A percentile compares a stretch with the other conserved stretches of the same genome.
Evolutionary conservation across 1,139 yeast genomes (phyloP).

Genomic region (Yarrowia galli): DNA sequence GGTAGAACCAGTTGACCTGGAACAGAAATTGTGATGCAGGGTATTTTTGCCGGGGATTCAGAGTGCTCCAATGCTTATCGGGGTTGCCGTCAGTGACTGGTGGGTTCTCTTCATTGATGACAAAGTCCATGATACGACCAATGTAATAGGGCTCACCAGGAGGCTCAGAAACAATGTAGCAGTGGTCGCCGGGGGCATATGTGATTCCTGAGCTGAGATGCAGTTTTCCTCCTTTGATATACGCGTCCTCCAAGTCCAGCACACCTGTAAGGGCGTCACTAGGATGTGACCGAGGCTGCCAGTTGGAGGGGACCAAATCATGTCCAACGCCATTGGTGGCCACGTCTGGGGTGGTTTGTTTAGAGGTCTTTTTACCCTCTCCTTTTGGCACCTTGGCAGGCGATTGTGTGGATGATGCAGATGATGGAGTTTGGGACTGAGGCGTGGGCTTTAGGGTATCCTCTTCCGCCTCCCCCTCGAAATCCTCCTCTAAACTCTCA

Average conservation of each 20-base stretch:
- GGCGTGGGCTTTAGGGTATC: not conserved
- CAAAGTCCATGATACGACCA: slow-evolving; percentile 84
- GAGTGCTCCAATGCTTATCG: slow-evolving; percentile 43
- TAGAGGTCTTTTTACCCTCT: slow-evolving; percentile 24
- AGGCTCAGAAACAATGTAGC: slow-evolving; percentile 89
- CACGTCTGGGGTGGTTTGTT: slow-evolving; percentile 27
- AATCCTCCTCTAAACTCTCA: slow-evolving; percentile 30
- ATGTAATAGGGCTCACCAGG: slow-evolving; percentile 95
- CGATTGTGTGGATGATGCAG: slow-evolving; percentile 20
- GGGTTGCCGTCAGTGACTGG: slow-evolving; percentile 2
- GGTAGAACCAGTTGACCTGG: slow-evolving; percentile 88
- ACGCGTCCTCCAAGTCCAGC: slow-evolving; percentile 54
- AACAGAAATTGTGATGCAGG: slow-evolving; percentile 63
- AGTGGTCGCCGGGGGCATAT: slow-evolving; percentile 61
- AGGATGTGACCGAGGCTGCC: slow-evolving; percentile 50
- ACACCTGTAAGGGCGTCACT: slow-evolving; percentile 47
- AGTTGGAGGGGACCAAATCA: slow-evolving; percentile 48
- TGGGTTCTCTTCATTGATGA: slow-evolving; percentile 28
- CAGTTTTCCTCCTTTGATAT: slow-evolving; percentile 51
- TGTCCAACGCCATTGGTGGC: slow-evolving; percentile 13
- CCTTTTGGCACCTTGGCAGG: slow-evolving; percentile 15
- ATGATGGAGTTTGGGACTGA: slow-evolving; percentile 1
- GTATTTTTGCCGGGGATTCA: slow-evolving; percentile 40
- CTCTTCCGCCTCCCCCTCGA: slow-evolving; percentile 18
- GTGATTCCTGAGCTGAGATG: slow-evolving; percentile 51